Evolutionary conservation across 352 stramenopile genomes (phyloP), one percentile per base, ranked within the genome.

Genomic region (Phytophthora sansomeana): DNA sequence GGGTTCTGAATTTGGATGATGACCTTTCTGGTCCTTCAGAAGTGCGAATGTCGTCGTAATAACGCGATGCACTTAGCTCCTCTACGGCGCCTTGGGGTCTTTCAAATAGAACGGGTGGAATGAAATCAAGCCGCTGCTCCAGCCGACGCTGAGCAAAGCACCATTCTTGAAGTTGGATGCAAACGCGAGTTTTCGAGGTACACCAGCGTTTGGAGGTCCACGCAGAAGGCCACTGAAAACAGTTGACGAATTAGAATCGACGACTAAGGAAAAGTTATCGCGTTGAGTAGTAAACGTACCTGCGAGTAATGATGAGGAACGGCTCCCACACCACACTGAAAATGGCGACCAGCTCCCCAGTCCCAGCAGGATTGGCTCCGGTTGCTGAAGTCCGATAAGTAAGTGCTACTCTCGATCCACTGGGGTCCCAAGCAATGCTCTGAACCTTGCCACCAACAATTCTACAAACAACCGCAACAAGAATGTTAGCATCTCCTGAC

Each of bases 91-190:
- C 49, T 64, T 74, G n/a, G 69, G 70, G 11, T 80, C 69, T 56
- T 87, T 57, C 62, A 89, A 83, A 72, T 92, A 92, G 63, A 94
- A 94, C 21, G 86, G 86, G 58, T 92, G 74, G 60, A 94, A 94
- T 9, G 82, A 87, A 55, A 94, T 77, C 41, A 92, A 63, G 0
- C 86, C 86, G n/a, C 75, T 89, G 70, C 83, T 92, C 86, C 86
- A 94, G 8, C 73, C 78, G 54, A 94, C 69, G 32, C 83, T 91
- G 33, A 94, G 63, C 51, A 94, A 55, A 28, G 86, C 78, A 4
- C 86, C 82, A 36, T 90, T 63, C 28, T 92, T 75, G 54, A 91
- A 94, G 11, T 68, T 89, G 7, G 86, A 83, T 7, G 83, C 83
- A 43, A 94, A 94, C 11, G 68, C 59, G 9, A 92, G 53, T 38